Percentiles rank a stretch among this genome's conserved stretches.
phyloP scores from a whole-genome alignment of 768 basidiomycete genomes.

The Mycena rebaudengoi region DNA sequence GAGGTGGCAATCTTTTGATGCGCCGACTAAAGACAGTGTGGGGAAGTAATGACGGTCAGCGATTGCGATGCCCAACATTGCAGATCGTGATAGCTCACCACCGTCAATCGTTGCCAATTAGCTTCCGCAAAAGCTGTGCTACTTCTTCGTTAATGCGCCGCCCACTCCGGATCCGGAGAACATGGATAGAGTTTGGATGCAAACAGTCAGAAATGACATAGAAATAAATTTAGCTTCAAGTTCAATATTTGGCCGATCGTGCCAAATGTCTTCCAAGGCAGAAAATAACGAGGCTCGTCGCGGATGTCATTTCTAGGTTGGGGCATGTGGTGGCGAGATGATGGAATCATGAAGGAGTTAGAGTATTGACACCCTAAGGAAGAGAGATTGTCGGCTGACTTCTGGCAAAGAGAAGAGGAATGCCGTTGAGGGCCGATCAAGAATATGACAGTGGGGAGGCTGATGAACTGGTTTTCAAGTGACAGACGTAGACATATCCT shows the following conservation, averaged over 20 bases:
- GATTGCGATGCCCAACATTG: background rate
- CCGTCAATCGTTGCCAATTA: background rate
- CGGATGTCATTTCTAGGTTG: conserved; percentile 16
- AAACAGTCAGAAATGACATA: conserved; percentile 22
- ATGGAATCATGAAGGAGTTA: background rate
- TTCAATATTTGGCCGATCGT: background rate
- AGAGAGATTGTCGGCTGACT: conserved; percentile 13
- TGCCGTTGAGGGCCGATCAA: conserved; percentile 20
- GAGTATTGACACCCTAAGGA: background rate
- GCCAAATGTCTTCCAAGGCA: too few species aligned
- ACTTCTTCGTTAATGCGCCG: conserved; percentile 11
- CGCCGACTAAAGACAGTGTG: background rate
- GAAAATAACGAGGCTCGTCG: background rate
- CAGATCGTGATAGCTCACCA: background rate
- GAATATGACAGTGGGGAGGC: conserved; percentile 9
- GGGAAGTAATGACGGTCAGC: background rate
- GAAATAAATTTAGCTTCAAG: conserved; percentile 14
- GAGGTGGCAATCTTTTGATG: conserved; percentile 23
- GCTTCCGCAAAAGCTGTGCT: background rate
- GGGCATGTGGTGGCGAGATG: conserved; percentile 17
- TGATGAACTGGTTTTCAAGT: background rate
- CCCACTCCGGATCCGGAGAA: conserved; percentile 4
- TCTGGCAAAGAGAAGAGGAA: background rate
- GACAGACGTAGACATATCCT: conserved; percentile 15
- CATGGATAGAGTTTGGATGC: conserved; percentile 23